A percentile compares a stretch with the other conserved stretches of the same genome.
Conservation (phyloP, 2,329 filamentous ascomycete species). For the Diaporthe vaccinii region DNA sequence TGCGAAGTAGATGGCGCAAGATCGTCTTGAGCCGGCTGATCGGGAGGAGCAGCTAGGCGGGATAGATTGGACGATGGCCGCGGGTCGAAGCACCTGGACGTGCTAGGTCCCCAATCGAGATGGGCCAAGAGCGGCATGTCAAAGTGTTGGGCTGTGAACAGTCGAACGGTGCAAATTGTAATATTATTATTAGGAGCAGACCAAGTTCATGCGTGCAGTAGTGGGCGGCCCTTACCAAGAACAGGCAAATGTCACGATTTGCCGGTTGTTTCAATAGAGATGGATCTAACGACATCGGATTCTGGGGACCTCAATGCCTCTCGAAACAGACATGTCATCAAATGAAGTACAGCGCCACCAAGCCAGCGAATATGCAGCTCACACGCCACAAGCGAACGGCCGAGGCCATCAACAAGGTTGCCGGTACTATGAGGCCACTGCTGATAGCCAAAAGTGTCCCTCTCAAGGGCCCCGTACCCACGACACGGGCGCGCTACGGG, state of each 20-base stretch:
- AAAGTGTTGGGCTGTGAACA: slow-evolving; percentile 1
- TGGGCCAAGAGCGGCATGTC: neutral
- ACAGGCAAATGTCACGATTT: slow-evolving; percentile 13
- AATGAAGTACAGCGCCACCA: neutral
- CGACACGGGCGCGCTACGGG: slow-evolving; percentile 19
- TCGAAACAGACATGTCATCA: neutral
- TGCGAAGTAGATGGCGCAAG: slow-evolving; percentile 21
- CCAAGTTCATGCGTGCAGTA: slow-evolving; percentile 22
- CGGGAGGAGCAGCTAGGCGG: slow-evolving; percentile 5
- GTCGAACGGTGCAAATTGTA: neutral
- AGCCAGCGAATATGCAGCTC: neutral
- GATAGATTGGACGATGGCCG: slow-evolving; percentile 9
- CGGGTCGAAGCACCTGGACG: neutral
- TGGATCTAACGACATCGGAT: neutral
- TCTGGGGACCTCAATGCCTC: neutral
- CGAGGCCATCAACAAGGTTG: neutral
- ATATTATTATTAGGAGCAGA: slow-evolving; percentile 12
- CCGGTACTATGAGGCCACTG: neutral
- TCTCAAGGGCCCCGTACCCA: slow-evolving; percentile 6
- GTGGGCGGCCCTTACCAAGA: slow-evolving; percentile 13
- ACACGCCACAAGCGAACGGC: neutral
- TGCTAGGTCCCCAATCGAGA: neutral
- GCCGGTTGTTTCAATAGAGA: slow-evolving; percentile 14
- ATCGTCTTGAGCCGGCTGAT: slow-evolving; percentile 19
- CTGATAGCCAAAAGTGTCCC: neutral